A percentile compares a stretch with the other conserved stretches of the same genome.
Evolutionary conservation across 2,329 filamentous ascomycete species (phyloP).

Genomic region (Gaeumannomyces sp.): DNA sequence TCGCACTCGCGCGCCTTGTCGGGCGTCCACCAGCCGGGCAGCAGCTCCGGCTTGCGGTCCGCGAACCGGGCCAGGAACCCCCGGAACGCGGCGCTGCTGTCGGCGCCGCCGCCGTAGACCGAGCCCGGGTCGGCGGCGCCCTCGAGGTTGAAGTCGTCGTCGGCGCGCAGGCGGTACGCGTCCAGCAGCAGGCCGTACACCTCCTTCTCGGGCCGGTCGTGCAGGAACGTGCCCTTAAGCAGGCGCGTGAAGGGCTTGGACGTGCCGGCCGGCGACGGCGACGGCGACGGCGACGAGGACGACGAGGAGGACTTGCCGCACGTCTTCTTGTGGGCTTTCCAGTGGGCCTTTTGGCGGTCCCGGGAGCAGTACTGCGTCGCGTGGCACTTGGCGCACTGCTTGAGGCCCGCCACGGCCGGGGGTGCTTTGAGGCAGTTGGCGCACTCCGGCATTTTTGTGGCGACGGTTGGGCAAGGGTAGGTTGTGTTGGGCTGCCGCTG

Average conservation of each 20-base stretch:
- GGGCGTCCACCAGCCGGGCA: conserved; percentile 39
- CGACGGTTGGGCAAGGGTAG: too few relatives aligned
- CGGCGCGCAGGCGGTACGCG: conserved; percentile 39
- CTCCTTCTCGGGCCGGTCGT: conserved; percentile 35
- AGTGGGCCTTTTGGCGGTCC: conserved; percentile 45
- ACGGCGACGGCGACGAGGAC: too few relatives aligned
- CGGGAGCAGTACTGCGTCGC: conserved; percentile 41
- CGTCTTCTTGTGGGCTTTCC: conserved; percentile 40
- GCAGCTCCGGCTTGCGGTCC: conserved; percentile 19
- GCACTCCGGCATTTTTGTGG: too few relatives aligned
- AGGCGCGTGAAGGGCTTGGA: conserved; percentile 34
- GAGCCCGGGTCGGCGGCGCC: conserved; percentile 16
- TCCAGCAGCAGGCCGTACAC: conserved; percentile 41
- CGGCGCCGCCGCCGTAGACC: conserved; percentile 14
- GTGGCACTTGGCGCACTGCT: conserved; percentile 42
- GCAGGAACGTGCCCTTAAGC: conserved; percentile 33
- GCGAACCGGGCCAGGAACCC: conserved; percentile 28
- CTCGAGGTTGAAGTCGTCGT: conserved; percentile 27
- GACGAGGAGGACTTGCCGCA: conserved; percentile 28
- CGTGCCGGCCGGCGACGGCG: conserved; percentile 10
- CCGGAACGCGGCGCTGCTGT: conserved; percentile 27
- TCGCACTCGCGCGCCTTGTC: conserved; percentile 33
- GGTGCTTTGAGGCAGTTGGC: conserved; percentile 10
- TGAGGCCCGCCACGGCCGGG: conserved; percentile 24
- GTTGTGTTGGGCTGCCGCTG: too few relatives aligned